Evolutionary conservation across 768 basidiomycete genomes (phyloP).

Genomic region (Agaricus blazei): DNA sequence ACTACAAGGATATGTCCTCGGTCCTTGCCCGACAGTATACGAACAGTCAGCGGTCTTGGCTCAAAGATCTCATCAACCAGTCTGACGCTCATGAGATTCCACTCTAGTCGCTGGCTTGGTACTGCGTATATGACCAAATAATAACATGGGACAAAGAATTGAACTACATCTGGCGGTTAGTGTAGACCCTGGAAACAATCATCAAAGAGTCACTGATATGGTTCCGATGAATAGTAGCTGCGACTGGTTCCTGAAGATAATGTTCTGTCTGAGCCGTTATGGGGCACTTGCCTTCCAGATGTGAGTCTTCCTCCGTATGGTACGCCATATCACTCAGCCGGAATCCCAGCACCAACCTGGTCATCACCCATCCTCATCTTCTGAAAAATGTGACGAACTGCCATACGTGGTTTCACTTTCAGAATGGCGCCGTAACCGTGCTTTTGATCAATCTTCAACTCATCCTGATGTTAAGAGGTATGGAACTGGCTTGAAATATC

Average conservation of each 20-base stretch:
- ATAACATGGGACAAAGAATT: conserved; percentile 1
- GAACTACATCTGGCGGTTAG: not conserved
- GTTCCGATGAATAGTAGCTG: not conserved
- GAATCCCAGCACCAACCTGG: not conserved
- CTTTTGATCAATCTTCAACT: not conserved
- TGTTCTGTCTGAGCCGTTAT: not conserved
- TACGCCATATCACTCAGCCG: not conserved
- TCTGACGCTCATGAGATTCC: no score
- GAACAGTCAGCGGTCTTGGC: no score
- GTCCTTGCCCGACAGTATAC: no score
- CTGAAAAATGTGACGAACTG: not conserved
- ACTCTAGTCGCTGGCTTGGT: not conserved
- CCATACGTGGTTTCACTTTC: not conserved
- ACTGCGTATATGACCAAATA: not conserved
- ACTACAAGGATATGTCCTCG: no score
- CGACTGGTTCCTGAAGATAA: not conserved
- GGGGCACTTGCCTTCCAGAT: not conserved
- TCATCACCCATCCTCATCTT: not conserved
- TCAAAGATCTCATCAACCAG: no score
- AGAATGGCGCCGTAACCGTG: not conserved
- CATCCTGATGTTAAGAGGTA: conserved; percentile 1
- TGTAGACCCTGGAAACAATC: no score
- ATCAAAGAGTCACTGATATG: no score
- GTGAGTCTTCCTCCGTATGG: not conserved
- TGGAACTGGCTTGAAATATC: not conserved